A percentile compares a stretch with the other conserved stretches of the same genome.
These are phyloP conservation scores for Flaveria trinervia DNA, from an alignment of 129 eudicot species.

Conservation along the genomic window DNA sequence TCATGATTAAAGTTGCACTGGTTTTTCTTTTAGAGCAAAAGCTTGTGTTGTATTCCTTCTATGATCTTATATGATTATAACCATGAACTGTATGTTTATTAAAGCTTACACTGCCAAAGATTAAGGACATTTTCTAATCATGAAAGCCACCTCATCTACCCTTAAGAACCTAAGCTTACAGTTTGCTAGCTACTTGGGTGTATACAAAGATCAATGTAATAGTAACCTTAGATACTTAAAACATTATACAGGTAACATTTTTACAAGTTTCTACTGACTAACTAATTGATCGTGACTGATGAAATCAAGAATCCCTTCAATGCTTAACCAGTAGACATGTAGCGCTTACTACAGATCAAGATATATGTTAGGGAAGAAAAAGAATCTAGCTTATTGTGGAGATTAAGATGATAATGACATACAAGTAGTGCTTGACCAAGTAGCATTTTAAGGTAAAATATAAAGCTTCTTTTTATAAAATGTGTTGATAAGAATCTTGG, in stretches of 20 bases:
- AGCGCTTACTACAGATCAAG: neutral
- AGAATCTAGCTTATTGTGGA: constrained; percentile 25
- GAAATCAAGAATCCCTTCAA: neutral
- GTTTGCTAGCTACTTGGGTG: constrained; percentile 26
- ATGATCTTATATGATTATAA: constrained; percentile 33
- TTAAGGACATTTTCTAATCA: constrained; percentile 26
- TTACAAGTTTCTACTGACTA: neutral
- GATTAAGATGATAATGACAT: constrained; percentile 41
- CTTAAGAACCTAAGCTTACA: constrained; percentile 16
- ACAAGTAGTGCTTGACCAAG: constrained; percentile 41
- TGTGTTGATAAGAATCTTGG: constrained; percentile 79
- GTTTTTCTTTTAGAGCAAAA: constrained; percentile 45
- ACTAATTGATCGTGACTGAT: neutral
- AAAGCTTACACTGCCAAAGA: constrained; percentile 31
- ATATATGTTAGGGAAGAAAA: constrained; percentile 12
- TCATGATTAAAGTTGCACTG: constrained; percentile 43
- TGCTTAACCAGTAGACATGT: neutral
- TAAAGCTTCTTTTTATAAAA: constrained; percentile 66
- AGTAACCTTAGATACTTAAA: constrained; percentile 17
- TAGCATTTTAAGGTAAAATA: constrained; percentile 60
- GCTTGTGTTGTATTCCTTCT: constrained; percentile 37
- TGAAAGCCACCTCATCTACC: constrained; percentile 15
- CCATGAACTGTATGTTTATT: constrained; percentile 24
- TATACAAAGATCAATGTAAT: constrained; percentile 9
- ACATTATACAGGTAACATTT: constrained; percentile 19